Conservation (phyloP, 495 filamentous ascomycete genomes). For the Tuber melanosporum region DNA sequence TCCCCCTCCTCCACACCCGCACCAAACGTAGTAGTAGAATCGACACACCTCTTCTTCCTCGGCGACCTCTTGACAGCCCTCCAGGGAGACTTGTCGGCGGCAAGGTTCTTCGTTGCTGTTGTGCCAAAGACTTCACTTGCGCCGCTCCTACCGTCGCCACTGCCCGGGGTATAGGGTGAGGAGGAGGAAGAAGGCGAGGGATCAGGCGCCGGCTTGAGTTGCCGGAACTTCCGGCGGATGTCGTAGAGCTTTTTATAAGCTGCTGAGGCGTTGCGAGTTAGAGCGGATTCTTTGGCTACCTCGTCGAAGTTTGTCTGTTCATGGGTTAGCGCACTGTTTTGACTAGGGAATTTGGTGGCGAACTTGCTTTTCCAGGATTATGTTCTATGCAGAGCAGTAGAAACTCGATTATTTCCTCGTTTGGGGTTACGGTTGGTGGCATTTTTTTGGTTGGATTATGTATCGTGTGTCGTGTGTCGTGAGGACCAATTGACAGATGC, state of each 20-base stretch:
- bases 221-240: conserved; percentile 9
- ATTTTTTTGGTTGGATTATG: not conserved
- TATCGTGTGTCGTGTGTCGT: not conserved
- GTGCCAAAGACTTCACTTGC: not conserved
- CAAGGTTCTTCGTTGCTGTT: not conserved
- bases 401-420: conserved; percentile 11
- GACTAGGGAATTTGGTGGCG: not conserved
- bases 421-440: conserved; percentile 1
- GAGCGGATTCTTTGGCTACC: conserved; percentile 10
- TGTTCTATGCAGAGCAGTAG: conserved; percentile 11
- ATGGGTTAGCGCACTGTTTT: not conserved
- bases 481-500: not conserved
- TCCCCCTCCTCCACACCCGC: not conserved
- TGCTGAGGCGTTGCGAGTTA: not conserved
- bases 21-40: not conserved
- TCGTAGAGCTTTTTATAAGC: conserved; percentile 10
- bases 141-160: not conserved
- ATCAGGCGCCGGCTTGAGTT: not conserved
- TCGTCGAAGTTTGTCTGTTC: conserved; percentile 8
- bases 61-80: not conserved
- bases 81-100: not conserved
- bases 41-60: not conserved
- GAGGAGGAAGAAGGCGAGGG: not conserved
- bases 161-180: not conserved
- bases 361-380: conserved; percentile 6